Percentiles rank a stretch among this genome's conserved stretches.
phyloP scores from a whole-genome alignment of 2,329 filamentous ascomycete genomes.

The Cephalotrichum gorgonifer region DNA sequence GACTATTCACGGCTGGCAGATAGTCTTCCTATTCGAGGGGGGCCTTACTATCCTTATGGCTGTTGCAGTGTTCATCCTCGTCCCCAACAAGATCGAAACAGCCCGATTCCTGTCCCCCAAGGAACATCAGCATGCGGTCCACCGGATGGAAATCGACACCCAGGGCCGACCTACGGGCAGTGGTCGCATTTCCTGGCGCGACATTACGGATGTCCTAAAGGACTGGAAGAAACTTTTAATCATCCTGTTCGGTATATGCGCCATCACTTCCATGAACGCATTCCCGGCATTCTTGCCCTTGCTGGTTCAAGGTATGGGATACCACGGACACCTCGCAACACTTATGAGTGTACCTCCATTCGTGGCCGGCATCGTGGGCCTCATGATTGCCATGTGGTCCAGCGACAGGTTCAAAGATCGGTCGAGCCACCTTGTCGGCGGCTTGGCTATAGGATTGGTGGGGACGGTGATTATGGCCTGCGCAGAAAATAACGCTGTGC shows the following conservation, averaged over 20 bases:
- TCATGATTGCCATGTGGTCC: constrained; percentile 31
- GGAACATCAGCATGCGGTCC: constrained; percentile 23
- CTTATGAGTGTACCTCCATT: constrained; percentile 48
- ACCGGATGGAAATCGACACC: neutral
- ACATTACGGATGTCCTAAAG: constrained; percentile 32
- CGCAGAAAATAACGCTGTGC: constrained; percentile 40
- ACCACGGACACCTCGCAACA: constrained; percentile 37
- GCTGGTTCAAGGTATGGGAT: constrained; percentile 42
- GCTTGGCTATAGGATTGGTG: constrained; percentile 32
- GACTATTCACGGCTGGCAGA: constrained; percentile 34
- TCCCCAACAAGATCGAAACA: constrained; percentile 33
- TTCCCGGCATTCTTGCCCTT: constrained; percentile 48
- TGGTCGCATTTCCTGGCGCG: constrained; percentile 37
- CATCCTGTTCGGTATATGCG: constrained; percentile 36
- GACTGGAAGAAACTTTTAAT: constrained; percentile 43
- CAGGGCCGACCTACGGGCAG: constrained; percentile 35
- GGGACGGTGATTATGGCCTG: constrained; percentile 35
- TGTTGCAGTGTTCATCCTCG: constrained; percentile 29
- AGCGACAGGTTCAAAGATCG: constrained; percentile 30
- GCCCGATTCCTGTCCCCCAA: constrained; percentile 37
- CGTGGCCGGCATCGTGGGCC: constrained; percentile 33
- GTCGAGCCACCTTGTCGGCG: constrained; percentile 39
- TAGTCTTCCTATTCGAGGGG: constrained; percentile 41
- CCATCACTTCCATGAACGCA: constrained; percentile 39
- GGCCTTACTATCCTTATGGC: constrained; percentile 30